Conservation (phyloP, 495 filamentous ascomycete genomes). For the Immersiella caudata region DNA sequence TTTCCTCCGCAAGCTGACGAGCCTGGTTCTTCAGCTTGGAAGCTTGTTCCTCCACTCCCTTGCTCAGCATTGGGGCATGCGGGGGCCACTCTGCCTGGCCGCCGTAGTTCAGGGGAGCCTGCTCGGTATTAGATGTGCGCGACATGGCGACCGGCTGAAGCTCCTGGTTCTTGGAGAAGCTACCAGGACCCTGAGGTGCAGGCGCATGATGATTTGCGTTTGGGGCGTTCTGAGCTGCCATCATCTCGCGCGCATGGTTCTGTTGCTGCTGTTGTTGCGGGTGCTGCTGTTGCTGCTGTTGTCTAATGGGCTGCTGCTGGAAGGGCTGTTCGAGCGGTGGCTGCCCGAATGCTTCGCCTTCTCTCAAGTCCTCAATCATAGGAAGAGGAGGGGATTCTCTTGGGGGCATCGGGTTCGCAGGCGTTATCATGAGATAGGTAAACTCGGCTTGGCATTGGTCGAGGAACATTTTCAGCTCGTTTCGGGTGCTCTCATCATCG, state of each 20-base stretch:
- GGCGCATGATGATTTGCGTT: constrained; percentile 61
- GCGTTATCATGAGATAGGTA: constrained; percentile 66
- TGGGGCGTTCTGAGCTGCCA: constrained; percentile 29
- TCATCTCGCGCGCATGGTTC: constrained; percentile 45
- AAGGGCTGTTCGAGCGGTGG: constrained; percentile 35
- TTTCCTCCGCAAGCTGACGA: constrained; percentile 39
- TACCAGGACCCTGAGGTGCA: constrained; percentile 44
- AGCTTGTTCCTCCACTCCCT: constrained; percentile 57
- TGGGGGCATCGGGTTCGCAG: constrained; percentile 63
- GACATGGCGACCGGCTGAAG: constrained; percentile 47
- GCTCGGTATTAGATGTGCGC: constrained; percentile 47
- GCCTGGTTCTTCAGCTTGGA: constrained; percentile 43
- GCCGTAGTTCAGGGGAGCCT: constrained; percentile 32
- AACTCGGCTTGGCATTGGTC: constrained; percentile 66
- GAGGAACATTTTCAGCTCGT: constrained; percentile 63
- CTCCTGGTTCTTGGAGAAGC: constrained; percentile 44
- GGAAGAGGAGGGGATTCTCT: constrained; percentile 55
- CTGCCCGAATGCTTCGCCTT: constrained; percentile 48
- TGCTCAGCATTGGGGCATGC: constrained; percentile 42
- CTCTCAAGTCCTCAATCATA: constrained; percentile 52
- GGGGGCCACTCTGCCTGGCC: constrained; percentile 48
- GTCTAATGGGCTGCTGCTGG: constrained; percentile 35
- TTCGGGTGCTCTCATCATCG: constrained; percentile 57
- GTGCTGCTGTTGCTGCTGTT: constrained; percentile 36
- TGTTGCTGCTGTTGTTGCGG: constrained; percentile 49